phyloP scores from a whole-genome alignment of 768 basidiomycete species.

The Auriscalpium orientale region DNA sequence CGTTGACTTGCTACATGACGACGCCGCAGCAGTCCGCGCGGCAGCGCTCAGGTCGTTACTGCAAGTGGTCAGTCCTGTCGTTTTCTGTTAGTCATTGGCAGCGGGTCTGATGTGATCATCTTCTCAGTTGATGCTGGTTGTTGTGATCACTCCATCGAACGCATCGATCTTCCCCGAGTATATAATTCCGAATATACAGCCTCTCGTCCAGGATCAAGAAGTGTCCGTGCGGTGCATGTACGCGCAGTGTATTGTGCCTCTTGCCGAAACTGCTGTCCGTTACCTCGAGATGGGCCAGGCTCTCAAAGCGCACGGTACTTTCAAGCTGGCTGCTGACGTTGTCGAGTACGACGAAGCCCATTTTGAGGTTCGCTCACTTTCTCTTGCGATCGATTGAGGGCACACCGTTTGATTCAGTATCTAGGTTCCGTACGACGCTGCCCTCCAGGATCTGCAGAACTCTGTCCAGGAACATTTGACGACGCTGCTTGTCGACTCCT shows the following conservation, averaged over 20 bases:
- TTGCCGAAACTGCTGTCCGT: constrained; percentile 80
- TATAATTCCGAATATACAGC: constrained; percentile 83
- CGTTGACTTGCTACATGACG: constrained; percentile 83
- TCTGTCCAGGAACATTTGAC: constrained; percentile 85
- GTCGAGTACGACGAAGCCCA: constrained; percentile 73
- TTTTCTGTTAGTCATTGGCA: not conserved
- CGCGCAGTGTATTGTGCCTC: constrained; percentile 76
- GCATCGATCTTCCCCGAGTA: constrained; percentile 88
- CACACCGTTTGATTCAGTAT: no score
- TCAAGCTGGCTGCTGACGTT: constrained; percentile 52
- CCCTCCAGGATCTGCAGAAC: constrained; percentile 76
- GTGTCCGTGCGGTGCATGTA: constrained; percentile 73
- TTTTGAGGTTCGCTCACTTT: constrained; percentile 48
- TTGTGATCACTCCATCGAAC: constrained; percentile 58
- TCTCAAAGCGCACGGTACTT: constrained; percentile 73
- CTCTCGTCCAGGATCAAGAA: constrained; percentile 78
- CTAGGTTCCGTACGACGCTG: constrained; percentile 87
- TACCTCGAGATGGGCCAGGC: constrained; percentile 95
- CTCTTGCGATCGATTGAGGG: not conserved
- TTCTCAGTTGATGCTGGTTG: constrained; percentile 48
- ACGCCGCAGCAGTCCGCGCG: constrained; percentile 73
- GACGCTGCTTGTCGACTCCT: constrained; percentile 80
- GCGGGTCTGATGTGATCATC: not conserved
- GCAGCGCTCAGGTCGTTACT: constrained; percentile 72
- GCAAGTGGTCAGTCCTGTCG: constrained; percentile 58